Base-by-base conservation (phyloP, 345 rosid species). In the Citrus unshiu region DNA sequence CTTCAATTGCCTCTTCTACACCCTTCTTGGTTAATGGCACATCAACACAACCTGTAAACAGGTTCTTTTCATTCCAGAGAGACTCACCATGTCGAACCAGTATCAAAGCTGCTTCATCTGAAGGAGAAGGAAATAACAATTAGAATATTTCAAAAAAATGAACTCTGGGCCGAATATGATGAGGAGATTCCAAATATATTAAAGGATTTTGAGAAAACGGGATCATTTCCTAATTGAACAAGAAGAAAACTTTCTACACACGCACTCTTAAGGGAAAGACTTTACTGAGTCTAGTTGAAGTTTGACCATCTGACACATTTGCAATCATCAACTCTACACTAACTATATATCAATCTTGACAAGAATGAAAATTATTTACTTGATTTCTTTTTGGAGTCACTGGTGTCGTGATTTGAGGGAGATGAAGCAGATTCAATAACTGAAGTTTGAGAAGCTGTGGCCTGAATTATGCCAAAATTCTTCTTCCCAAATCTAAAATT, bases 61-160 rank as follows among this genome's bases (percentile, higher is more conserved):
- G 87, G 86, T 96, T 96, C 93, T 94, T 94, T 85, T 94, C 98
- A 69, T 96, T 96, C 99, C 99, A 97, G 74, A 94, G 86, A 25
- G 99, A 97, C 78, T 94, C 99, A n/a, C 99, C 99, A 68, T 97
- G 98, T 75, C 97, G 89, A 75, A 96, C 82, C 81, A 94, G 88
- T 83, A 96, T 96, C 84, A 96, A 80, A 75, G 98, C 93, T 60
- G 90, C 91, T 83, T 96, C 97, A 77, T 87, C 99, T 96, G 89
- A 40, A 49, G 1, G 62, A 75, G 21, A 18, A 54, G 8, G 30
- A 59, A 30, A 32, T 46, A 71, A n/a, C 3, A 6, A 68, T 79
- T 6, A 72, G 75, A 80, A 51, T 18, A 54, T 78, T 75, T 54
- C 34, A 78, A 7, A 74, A 58, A 49, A 80, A 12, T 68, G 57